These are phyloP conservation scores for Geotrichum aggregatum DNA, from an alignment of 1,139 yeast species.

Conservation along the genomic window DNA sequence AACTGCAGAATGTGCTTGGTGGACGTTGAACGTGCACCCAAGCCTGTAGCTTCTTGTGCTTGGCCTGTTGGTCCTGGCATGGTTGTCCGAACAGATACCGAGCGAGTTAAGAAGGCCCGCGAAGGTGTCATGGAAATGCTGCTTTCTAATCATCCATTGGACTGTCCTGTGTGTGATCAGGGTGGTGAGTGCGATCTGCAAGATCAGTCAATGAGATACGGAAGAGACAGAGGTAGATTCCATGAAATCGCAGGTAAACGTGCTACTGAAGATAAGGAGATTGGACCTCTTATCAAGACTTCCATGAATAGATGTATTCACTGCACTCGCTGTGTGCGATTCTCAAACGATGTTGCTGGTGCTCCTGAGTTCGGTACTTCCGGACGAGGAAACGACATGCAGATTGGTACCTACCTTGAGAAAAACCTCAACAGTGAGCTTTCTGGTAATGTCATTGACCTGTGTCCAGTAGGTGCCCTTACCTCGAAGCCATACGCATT, in stretches of 20 bases:
- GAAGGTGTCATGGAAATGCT: slow-evolving; percentile 90
- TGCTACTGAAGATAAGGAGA: slow-evolving; percentile 85
- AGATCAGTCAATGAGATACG: slow-evolving; percentile 81
- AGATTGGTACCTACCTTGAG: slow-evolving; percentile 85
- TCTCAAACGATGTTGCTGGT: slow-evolving; percentile 88
- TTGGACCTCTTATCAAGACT: slow-evolving; percentile 86
- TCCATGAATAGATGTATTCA: slow-evolving; percentile 92
- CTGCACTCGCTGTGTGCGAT: slow-evolving; percentile 88
- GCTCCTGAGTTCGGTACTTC: slow-evolving; percentile 87
- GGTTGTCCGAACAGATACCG: slow-evolving; percentile 80
- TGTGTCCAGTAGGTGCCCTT: slow-evolving; percentile 91
- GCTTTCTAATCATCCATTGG: slow-evolving; percentile 85
- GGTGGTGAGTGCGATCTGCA: slow-evolving; percentile 94
- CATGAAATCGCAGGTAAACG: slow-evolving; percentile 78
- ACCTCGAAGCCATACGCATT: slow-evolving; percentile 88
- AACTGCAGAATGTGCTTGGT: slow-evolving; percentile 93
- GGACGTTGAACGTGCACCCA: slow-evolving; percentile 86
- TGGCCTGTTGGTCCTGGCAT: slow-evolving; percentile 87
- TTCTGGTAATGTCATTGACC: slow-evolving; percentile 82
- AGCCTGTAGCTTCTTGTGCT: slow-evolving; percentile 87
- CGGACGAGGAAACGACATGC: slow-evolving; percentile 90
- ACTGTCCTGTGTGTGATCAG: slow-evolving; percentile 91
- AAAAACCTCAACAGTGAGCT: slow-evolving; percentile 80
- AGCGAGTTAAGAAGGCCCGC: slow-evolving; percentile 76
- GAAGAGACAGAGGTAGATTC: slow-evolving; percentile 83